A percentile compares a stretch with the other conserved stretches of the same genome.
These are phyloP conservation scores for Cordyceps tenuipes DNA, from an alignment of 2,329 filamentous ascomycete genomes.

Conservation along the genomic window DNA sequence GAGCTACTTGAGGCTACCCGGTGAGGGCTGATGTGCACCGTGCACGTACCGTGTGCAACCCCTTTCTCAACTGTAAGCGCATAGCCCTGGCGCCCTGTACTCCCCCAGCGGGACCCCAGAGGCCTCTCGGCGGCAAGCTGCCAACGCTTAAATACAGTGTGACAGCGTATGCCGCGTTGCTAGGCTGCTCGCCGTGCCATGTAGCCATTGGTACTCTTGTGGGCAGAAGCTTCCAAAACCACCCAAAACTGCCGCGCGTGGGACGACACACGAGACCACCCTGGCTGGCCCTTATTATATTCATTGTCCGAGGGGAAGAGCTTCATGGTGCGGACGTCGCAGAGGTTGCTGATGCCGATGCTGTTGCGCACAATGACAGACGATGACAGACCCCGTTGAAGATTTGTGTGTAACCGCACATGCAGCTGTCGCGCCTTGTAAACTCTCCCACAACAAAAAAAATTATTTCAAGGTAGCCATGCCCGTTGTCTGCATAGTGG, in stretches of 20 bases:
- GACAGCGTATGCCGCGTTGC: not conserved
- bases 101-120: not conserved
- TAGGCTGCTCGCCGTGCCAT: not conserved
- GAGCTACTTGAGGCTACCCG: slow-evolving; percentile 11
- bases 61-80: not conserved
- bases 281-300: not conserved
- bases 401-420: not conserved
- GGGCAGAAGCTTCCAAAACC: slow-evolving; percentile 8
- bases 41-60: not conserved
- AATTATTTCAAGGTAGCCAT: not conserved
- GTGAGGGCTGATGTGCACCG: not conserved
- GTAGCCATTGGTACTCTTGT: not conserved
- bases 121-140: not conserved
- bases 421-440: not conserved
- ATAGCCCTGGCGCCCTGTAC: not conserved
- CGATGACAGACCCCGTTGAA: not conserved
- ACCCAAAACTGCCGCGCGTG: slow-evolving; percentile 8
- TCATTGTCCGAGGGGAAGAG: not conserved
- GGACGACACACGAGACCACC: slow-evolving; percentile 9
- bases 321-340: not conserved
- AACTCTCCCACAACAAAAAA: not conserved
- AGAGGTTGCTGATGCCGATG: too few relatives aligned
- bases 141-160: not conserved
- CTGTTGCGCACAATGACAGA: not conserved
- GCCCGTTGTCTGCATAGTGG: too few relatives aligned